phyloP scores from a whole-genome alignment of 805 yeast genomes.

The Middelhovenomyces tepae region DNA sequence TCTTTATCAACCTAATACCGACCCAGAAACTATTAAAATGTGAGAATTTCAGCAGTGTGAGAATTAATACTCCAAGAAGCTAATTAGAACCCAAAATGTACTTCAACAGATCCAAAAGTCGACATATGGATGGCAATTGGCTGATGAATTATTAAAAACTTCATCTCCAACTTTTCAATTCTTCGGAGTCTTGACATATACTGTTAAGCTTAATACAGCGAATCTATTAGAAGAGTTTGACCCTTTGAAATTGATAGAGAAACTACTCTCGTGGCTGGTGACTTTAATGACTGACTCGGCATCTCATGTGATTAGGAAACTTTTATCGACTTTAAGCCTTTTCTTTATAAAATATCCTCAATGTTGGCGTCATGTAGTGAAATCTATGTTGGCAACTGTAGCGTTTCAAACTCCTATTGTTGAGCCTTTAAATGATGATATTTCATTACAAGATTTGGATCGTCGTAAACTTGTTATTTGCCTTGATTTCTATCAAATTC shows the following conservation, averaged over 20 bases:
- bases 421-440: not conserved
- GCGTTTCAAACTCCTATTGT: constrained; percentile 1
- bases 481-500: constrained; percentile 19
- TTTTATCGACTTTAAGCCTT: constrained; percentile 46
- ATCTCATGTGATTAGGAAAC: constrained; percentile 45
- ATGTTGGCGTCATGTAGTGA: constrained; percentile 31
- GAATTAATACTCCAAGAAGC: not conserved
- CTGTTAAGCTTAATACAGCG: constrained; percentile 45
- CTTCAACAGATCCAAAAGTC: constrained; percentile 55
- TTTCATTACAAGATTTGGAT: not conserved
- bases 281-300: constrained; percentile 8
- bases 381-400: constrained; percentile 13
- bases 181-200: constrained; percentile 74
- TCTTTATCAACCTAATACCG: constrained; percentile 8
- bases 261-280: constrained; percentile 18
- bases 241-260: constrained; percentile 10
- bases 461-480: constrained; percentile 8
- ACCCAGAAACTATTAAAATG: constrained; percentile 2
- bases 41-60: not conserved
- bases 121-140: constrained; percentile 47
- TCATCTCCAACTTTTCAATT: constrained; percentile 37
- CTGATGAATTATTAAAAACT: constrained; percentile 39
- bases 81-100: constrained; percentile 37
- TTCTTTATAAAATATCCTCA: constrained; percentile 35
- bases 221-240: constrained; percentile 8